Base-by-base conservation (phyloP, 768 basidiomycete species). In the Podaxis sp. region DNA sequence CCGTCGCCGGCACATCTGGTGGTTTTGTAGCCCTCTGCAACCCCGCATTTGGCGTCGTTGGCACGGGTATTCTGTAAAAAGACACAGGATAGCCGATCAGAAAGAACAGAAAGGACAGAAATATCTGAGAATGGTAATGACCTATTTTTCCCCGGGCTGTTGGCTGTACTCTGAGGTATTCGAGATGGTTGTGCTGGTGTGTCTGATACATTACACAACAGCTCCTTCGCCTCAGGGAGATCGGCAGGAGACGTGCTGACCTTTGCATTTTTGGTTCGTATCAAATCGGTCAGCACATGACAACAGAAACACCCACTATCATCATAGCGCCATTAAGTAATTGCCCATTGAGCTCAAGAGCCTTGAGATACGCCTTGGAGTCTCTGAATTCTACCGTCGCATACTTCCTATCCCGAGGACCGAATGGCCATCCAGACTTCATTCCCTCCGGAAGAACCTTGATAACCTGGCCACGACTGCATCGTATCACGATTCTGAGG, bases 311-410 rank as follows among this genome's bases (percentile, higher is more conserved):
- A 74, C 79, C 59, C 68, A 85, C 86, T 27, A 79, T 70, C 17
- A 86, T 69, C 50, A 70, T 57, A 55, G 69, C 71, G 9, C 77
- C 81, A 7, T 72, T 68, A 33, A 88, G 68, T 5, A 50, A 37
- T 6, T 63, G 68, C 0, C 78, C 79, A 57, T 78, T 73, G 25
- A 81, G 66, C 11, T 64, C 61, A 55, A 86, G 68, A 12, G 87
- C 87, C 50, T 67, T 73, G 24, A 62, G 65, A 2, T 78, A 80
- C 38, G 77, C 77, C 4, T 57, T 51, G 33, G 73, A 64, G 17
- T 77, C 71, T 0, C 54, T 67, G 64, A 86, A 88, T 19, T 77
- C 71, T 4, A 88, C 65, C 4, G 78, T 77, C 22, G 84, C 88
- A 64, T 88, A 88, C 64, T 78, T 79, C 17, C 76, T 74, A 64